Evolutionary conservation across 2,329 filamentous ascomycete genomes (phyloP).

Genomic region (Akanthomyces muscarius): DNA sequence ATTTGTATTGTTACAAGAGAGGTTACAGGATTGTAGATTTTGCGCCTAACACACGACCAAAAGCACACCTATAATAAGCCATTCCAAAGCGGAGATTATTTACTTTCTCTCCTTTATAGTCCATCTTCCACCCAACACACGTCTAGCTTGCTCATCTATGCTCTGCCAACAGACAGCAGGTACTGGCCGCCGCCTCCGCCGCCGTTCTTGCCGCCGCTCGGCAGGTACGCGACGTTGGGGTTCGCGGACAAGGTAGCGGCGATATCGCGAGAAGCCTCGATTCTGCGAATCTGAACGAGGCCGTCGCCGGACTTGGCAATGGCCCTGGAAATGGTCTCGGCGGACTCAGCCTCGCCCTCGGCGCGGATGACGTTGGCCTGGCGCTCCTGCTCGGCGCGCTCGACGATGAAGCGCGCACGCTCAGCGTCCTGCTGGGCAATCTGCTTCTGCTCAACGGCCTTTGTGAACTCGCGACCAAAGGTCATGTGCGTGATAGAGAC

Average conservation of each 20-base stretch:
- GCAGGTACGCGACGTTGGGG: slow-evolving; percentile 93
- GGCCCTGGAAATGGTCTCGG: slow-evolving; percentile 90
- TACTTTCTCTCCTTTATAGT: slow-evolving; percentile 20
- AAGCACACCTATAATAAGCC: not conserved
- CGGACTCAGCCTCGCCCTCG: slow-evolving; percentile 95
- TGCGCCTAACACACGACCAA: slow-evolving; percentile 24
- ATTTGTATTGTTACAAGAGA: slow-evolving; percentile 16
- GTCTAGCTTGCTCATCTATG: slow-evolving; percentile 25
- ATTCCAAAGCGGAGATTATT: slow-evolving; percentile 33
- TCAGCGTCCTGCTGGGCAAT: slow-evolving; percentile 99
- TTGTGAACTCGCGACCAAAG: slow-evolving; percentile 97
- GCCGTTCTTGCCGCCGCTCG: slow-evolving; percentile 69
- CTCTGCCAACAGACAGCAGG: slow-evolving; percentile 49
- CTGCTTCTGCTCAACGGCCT: slow-evolving; percentile 99
- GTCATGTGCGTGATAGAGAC: slow-evolving; percentile 99
- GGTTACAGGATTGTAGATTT: slow-evolving; percentile 25
- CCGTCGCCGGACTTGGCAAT: slow-evolving; percentile 92
- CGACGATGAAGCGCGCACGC: slow-evolving; percentile 94
- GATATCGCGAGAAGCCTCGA: slow-evolving; percentile 95
- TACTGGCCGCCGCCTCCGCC: slow-evolving; percentile 45
- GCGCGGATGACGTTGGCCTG: slow-evolving; percentile 98
- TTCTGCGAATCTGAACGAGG: slow-evolving; percentile 91
- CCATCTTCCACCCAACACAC: not conserved
- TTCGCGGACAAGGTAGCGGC: slow-evolving; percentile 84
- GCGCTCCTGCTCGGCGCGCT: slow-evolving; percentile 97